phyloP scores from a whole-genome alignment of 345 rosid species.

The Aquilaria yunnanensis region DNA sequence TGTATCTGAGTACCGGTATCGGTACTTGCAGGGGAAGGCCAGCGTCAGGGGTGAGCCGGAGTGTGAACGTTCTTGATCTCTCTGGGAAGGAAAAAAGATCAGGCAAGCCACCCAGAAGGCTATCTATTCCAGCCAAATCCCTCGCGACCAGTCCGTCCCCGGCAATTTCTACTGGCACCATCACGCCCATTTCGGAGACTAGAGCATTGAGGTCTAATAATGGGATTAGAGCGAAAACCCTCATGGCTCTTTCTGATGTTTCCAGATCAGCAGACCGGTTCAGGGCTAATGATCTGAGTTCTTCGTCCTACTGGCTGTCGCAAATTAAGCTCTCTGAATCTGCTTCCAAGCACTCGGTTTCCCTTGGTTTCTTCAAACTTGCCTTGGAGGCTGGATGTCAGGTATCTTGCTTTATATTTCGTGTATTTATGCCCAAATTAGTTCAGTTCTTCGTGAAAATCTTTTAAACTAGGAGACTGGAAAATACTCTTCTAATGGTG shows the following conservation, averaged over 20 bases:
- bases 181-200: constrained; percentile 54
- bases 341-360: constrained; percentile 60
- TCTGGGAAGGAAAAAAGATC: constrained; percentile 56
- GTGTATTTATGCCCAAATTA: too few relatives aligned
- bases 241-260: constrained; percentile 48
- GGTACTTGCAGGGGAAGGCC: constrained; percentile 34
- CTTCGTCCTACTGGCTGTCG: constrained; percentile 65
- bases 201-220: constrained; percentile 36
- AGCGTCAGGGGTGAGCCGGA: constrained; percentile 55
- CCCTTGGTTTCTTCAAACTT: constrained; percentile 88
- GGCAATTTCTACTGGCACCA: constrained; percentile 20
- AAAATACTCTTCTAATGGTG: too few relatives aligned
- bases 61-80: constrained; percentile 61
- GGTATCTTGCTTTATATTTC: constrained; percentile 28
- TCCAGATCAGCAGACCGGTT: constrained; percentile 41
- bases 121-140: constrained; percentile 61
- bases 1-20: too few relatives aligned
- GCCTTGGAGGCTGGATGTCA: constrained; percentile 80
- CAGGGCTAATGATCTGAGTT: constrained; percentile 40
- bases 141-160: constrained; percentile 23
- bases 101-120: constrained; percentile 76
- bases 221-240: constrained; percentile 30
- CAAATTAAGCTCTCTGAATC: constrained; percentile 81
- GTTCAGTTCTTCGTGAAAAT: too few relatives aligned
- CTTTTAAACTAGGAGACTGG: too few relatives aligned